These are phyloP conservation scores for Leptographium procerum DNA, from an alignment of 2,329 filamentous ascomycete species.

Conservation along the genomic window DNA sequence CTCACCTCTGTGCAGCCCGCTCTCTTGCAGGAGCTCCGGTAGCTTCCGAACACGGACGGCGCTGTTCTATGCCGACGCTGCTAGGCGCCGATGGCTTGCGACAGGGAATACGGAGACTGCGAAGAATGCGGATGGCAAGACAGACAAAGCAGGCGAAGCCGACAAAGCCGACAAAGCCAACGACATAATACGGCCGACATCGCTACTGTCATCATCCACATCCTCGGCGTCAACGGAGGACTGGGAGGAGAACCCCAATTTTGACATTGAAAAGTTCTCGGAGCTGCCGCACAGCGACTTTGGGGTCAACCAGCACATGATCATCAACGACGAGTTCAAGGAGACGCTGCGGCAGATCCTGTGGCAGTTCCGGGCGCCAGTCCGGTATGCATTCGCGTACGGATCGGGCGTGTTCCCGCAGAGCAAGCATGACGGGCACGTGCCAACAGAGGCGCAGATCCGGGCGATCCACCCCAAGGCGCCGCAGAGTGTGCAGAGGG, in stretches of 20 bases:
- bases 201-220: slow-evolving; percentile 9
- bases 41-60: not conserved
- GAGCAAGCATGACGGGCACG: slow-evolving; percentile 34
- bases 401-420: slow-evolving; percentile 95
- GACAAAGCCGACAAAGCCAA: slow-evolving; percentile 1
- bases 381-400: slow-evolving; percentile 94
- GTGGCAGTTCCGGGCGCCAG: slow-evolving; percentile 84
- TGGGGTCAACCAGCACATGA: slow-evolving; percentile 91
- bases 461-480: slow-evolving; percentile 69
- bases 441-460: slow-evolving; percentile 44
- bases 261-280: slow-evolving; percentile 61
- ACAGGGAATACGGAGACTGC: not conserved
- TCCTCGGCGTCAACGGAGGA: slow-evolving; percentile 25
- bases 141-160: not conserved
- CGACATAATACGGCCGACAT: slow-evolving; percentile 5
- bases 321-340: slow-evolving; percentile 92
- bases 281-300: slow-evolving; percentile 71
- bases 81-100: not conserved
- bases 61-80: not conserved
- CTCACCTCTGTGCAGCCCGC: slow-evolving; percentile 35
- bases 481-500: slow-evolving; percentile 67
- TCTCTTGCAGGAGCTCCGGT: too few species aligned
- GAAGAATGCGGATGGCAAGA: not conserved
- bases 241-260: slow-evolving; percentile 68
- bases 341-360: slow-evolving; percentile 77